Evolutionary conservation across 139 green algal genomes (phyloP), one percentile per base, ranked within the genome.

Genomic region (Eudorina sp.): DNA sequence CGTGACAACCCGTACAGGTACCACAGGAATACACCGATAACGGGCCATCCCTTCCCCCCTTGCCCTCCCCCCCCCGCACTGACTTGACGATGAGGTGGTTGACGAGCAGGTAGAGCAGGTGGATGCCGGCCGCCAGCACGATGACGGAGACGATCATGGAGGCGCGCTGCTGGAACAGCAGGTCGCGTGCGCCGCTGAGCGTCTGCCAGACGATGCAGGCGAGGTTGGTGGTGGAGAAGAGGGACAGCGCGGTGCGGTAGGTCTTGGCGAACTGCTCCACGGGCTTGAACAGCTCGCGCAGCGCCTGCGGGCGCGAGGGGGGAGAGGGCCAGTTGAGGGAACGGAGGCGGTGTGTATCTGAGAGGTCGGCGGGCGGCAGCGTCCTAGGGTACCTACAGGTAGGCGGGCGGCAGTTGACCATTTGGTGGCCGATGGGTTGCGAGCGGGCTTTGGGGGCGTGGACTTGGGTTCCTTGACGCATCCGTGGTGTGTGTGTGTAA

Each of bases 141-240:
- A 98, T 93, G 34, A 97, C 82, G 21, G 91, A 55, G 1, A 97
- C 40, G 21, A 97, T 90, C 46, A 89, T 92, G 53, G 74, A 77
- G 62, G 92, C 93, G 9, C 77, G 45, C 69, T 92, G 85, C 16
- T 91, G 11, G 27, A 96, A 77, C 60, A 97, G 51, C 5, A 87
- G 80, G n/a, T 92, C 64, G 19, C 83, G 86, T 13, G 92, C 83
- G 18, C 89, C 83, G 31, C 77, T 93, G 7, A 98, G 88, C 14
- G 91, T 96, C 90, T 97, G 95, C 96, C 96, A 98, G 9, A 98
- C 91, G 69, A 98, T 95, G 38, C 95, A 85, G 25, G 94, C 93
- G 5, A 98, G 89, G 80, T 93, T 94, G 82, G 83, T 68, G 46
- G 91, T 95, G 62, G 53, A 92, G 38, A 94, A 89, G 9, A 97